Conservation (phyloP, 495 filamentous ascomycete genomes). For the Saxophila tyrrhenica region DNA sequence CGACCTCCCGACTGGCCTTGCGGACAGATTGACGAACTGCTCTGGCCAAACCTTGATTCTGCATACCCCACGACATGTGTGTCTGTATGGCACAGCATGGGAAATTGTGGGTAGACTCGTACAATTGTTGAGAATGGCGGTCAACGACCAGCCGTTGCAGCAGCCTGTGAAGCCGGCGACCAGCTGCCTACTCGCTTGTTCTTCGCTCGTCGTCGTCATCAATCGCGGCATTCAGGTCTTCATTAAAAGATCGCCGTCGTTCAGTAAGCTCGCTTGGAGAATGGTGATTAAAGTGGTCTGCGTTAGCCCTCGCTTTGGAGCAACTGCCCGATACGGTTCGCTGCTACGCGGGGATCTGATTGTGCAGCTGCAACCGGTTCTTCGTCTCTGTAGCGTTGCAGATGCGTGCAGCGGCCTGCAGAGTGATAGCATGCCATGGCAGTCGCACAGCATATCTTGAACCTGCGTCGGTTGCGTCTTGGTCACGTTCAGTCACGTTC, state of each 20-base stretch:
- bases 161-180: too few species aligned
- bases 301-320: too few species aligned
- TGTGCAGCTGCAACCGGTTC: not conserved
- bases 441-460: not conserved
- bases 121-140: too few species aligned
- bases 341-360: not conserved
- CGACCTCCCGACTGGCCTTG: not conserved
- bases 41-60: not conserved
- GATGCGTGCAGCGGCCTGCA: not conserved
- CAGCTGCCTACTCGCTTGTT: too few species aligned
- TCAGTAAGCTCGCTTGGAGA: not conserved
- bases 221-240: not conserved
- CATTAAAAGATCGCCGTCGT: not conserved
- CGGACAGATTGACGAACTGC: not conserved
- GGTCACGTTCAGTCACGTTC: not conserved
- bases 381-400: not conserved
- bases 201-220: too few species aligned
- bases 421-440: not conserved
- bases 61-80: not conserved
- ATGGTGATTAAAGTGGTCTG: not conserved
- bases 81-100: not conserved
- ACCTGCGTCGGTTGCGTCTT: not conserved
- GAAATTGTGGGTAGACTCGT: too few species aligned
- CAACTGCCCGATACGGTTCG: not conserved
- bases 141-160: too few species aligned